Conservation (phyloP, 2,329 filamentous ascomycete species). For the Trichoderma guizhouense region DNA sequence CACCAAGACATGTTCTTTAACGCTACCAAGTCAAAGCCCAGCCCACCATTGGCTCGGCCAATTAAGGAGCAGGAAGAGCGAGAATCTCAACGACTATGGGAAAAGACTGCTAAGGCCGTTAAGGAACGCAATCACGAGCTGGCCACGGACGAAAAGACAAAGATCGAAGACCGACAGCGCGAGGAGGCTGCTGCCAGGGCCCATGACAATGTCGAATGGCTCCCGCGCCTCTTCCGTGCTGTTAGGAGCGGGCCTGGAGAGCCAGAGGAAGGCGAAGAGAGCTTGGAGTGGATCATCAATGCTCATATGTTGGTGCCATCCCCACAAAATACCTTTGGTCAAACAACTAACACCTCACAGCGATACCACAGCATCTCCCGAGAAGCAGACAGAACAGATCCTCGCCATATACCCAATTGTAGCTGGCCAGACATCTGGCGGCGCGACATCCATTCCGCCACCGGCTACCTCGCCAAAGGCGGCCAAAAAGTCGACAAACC, state of each 20-base stretch:
- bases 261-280: constrained; percentile 77
- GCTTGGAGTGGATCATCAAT: constrained; percentile 92
- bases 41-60: constrained; percentile 69
- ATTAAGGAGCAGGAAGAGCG: constrained; percentile 83
- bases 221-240: constrained; percentile 76
- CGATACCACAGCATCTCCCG: constrained; percentile 49
- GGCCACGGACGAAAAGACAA: constrained; percentile 94
- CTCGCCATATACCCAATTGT: constrained; percentile 82
- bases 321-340: neutral
- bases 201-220: constrained; percentile 81
- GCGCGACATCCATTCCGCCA: constrained; percentile 56
- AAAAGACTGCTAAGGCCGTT: constrained; percentile 75
- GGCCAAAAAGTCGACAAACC: constrained; percentile 12
- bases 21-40: constrained; percentile 72
- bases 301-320: constrained; percentile 66
- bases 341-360: constrained; percentile 24
- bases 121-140: constrained; percentile 80
- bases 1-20: constrained; percentile 90
- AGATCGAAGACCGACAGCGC: constrained; percentile 88
- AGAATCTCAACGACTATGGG: constrained; percentile 88
- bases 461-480: constrained; percentile 19
- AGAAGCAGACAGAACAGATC: constrained; percentile 76
- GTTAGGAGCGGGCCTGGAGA: constrained; percentile 69
- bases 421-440: constrained; percentile 63
- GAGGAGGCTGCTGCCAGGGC: constrained; percentile 79